These are phyloP conservation scores for Monosporascus sp. DNA, from an alignment of 2,329 filamentous ascomycete species.

Conservation along the genomic window DNA sequence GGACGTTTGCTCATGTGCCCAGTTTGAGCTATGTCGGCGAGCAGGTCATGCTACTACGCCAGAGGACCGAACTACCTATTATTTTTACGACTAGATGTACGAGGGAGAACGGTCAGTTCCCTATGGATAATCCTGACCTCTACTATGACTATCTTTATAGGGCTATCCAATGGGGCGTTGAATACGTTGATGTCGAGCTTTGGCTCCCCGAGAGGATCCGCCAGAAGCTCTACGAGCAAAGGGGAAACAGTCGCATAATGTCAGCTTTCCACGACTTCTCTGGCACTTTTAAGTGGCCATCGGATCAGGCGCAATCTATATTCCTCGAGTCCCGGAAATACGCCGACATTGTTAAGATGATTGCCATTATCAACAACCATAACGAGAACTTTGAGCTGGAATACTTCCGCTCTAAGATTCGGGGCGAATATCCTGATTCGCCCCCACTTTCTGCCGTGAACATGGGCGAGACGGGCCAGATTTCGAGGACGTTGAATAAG, in stretches of 20 bases:
- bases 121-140: slow-evolving; percentile 70
- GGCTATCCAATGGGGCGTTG: slow-evolving; percentile 83
- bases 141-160: slow-evolving; percentile 77
- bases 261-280: slow-evolving; percentile 91
- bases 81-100: slow-evolving; percentile 83
- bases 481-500: slow-evolving; percentile 77
- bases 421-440: slow-evolving; percentile 59
- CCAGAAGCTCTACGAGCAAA: slow-evolving; percentile 59
- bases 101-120: slow-evolving; percentile 76
- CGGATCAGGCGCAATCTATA: slow-evolving; percentile 63
- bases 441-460: slow-evolving; percentile 80
- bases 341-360: slow-evolving; percentile 88
- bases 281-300: slow-evolving; percentile 78
- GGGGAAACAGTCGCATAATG: slow-evolving; percentile 78
- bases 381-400: slow-evolving; percentile 89
- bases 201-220: slow-evolving; percentile 79
- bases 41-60: slow-evolving; percentile 77
- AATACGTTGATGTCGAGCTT: slow-evolving; percentile 85
- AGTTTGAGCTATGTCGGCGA: slow-evolving; percentile 81
- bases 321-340: slow-evolving; percentile 69
- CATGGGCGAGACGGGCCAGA: slow-evolving; percentile 81
- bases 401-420: slow-evolving; percentile 77
- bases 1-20: slow-evolving; percentile 59
- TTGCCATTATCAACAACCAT: slow-evolving; percentile 72
- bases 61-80: slow-evolving; percentile 82